A percentile compares a stretch with the other conserved stretches of the same genome.
These are phyloP conservation scores for Yamadazyma paraphyllophila DNA, from an alignment of 805 yeast species.

Conservation along the genomic window DNA sequence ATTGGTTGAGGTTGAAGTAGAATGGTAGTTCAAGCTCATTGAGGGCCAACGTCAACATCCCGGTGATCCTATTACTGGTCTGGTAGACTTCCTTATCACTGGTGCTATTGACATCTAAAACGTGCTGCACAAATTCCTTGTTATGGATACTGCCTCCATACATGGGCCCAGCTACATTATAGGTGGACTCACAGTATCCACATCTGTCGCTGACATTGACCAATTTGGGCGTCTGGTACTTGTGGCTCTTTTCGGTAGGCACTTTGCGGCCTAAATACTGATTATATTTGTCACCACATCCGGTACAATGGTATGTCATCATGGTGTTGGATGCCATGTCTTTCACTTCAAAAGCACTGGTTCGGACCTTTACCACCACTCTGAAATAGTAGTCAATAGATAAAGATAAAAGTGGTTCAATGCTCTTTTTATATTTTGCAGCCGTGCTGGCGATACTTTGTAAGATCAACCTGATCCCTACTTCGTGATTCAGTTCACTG, in stretches of 20 bases:
- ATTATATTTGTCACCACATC: constrained; percentile 70
- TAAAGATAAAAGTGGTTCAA: constrained; percentile 82
- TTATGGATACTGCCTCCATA: constrained; percentile 84
- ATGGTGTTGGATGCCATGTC: constrained; percentile 73
- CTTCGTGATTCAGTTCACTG: constrained; percentile 84
- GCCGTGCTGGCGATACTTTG: constrained; percentile 77
- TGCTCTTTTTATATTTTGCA: constrained; percentile 81
- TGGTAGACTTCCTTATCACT: constrained; percentile 61
- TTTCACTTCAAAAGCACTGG: constrained; percentile 81
- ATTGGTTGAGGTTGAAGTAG: constrained; percentile 75
- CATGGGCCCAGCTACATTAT: constrained; percentile 94
- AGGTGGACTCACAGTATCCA: constrained; percentile 62
- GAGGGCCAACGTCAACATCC: constrained; percentile 85
- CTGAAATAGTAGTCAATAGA: constrained; percentile 93
- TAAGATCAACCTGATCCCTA: constrained; percentile 83
- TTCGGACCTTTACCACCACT: constrained; percentile 72
- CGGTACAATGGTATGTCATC: constrained; percentile 79
- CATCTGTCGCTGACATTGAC: constrained; percentile 58
- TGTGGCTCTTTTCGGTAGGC: constrained; percentile 16
- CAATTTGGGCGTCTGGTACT: constrained; percentile 52
- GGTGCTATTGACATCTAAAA: constrained; percentile 53
- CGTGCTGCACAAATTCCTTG: constrained; percentile 58
- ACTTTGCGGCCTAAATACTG: constrained; percentile 72
- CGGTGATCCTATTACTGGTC: constrained; percentile 81
- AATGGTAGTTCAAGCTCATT: constrained; percentile 70